phyloP scores from a whole-genome alignment of 352 stramenopile species.

The Phytophthora uliginosa region DNA sequence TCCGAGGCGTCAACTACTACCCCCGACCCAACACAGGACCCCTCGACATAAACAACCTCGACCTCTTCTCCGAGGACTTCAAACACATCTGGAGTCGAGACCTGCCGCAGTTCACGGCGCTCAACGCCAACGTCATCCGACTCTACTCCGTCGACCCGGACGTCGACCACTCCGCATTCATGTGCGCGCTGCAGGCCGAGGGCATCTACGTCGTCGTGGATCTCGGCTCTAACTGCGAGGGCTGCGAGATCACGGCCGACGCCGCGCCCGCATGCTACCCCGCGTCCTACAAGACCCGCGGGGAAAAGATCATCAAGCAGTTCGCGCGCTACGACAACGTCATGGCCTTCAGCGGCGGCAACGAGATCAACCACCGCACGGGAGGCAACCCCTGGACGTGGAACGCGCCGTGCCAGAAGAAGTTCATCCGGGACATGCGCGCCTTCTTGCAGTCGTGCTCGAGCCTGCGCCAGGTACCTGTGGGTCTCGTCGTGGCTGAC shows the following conservation, averaged over 20 bases:
- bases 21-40: constrained; percentile 80
- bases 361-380: constrained; percentile 86
- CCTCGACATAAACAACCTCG: constrained; percentile 81
- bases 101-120: constrained; percentile 67
- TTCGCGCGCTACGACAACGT: constrained; percentile 90
- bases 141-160: constrained; percentile 85
- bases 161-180: constrained; percentile 84
- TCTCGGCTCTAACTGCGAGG: constrained; percentile 65
- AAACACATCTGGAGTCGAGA: constrained; percentile 76
- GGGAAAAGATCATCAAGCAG: constrained; percentile 82
- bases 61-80: constrained; percentile 86
- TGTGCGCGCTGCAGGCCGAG: constrained; percentile 78
- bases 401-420: constrained; percentile 91
- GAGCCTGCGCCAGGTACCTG: constrained; percentile 71
- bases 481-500: constrained; percentile 83
- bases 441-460: constrained; percentile 70
- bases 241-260: constrained; percentile 74
- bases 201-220: constrained; percentile 88
- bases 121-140: constrained; percentile 83
- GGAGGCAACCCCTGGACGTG: constrained; percentile 47
- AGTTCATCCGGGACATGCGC: constrained; percentile 91
- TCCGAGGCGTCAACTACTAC: constrained; percentile 89
- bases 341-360: constrained; percentile 79
- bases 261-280: constrained; percentile 67
- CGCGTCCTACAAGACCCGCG: constrained; percentile 72